Base-by-base conservation (phyloP, 2,329 filamentous ascomycete genomes). In the Venturia carpophila region DNA sequence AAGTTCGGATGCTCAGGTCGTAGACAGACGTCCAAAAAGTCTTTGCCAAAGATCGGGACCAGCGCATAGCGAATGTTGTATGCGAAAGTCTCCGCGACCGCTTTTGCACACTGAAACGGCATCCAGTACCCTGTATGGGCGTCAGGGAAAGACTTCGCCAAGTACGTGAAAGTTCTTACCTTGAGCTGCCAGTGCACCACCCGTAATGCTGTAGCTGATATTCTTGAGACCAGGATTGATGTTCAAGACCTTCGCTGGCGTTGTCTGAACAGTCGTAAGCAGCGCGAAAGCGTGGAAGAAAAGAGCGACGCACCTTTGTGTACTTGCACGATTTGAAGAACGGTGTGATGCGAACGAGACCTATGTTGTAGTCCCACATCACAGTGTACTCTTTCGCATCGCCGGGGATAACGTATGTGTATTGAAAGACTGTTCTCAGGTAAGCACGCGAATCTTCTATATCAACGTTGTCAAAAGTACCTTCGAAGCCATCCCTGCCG, bases 351-450 rank as follows among this genome's bases (percentile, higher is more conserved):
- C 93, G 87, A 68, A 97, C 92, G 39, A 97, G 86, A 10, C 94
- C 94, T 67, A 93, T 86, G 71, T 95, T 93, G 78, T 97, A 97
- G 75, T 99, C 94, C 94, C 94, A 99, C 85, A 97, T 92, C 67
- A 97, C 87, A 0, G 84, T 85, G 74, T 89, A 92, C 63, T 84
- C 80, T 68, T 81, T 82, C 1, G 87, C 82, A 58, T 89, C 84
- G 13, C 82, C 85, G 0, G 89, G 89, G 3, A 88, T 74, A 69
- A 81, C 84, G 79, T 95, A 97, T 43, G 84, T 86, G 75, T 97
- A 97, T 70, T 92, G 86, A 74, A 92, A 92, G 34, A 91, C 90
- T 94, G 68, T 64, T 70, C n/a, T 73, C 73, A 3, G 30, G 61
- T 70, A 60, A 68, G 60, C 27, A 69, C n/a, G 27, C 11, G 27